phyloP scores from a whole-genome alignment of 306 rosid species.

The Rosa chinensis region DNA sequence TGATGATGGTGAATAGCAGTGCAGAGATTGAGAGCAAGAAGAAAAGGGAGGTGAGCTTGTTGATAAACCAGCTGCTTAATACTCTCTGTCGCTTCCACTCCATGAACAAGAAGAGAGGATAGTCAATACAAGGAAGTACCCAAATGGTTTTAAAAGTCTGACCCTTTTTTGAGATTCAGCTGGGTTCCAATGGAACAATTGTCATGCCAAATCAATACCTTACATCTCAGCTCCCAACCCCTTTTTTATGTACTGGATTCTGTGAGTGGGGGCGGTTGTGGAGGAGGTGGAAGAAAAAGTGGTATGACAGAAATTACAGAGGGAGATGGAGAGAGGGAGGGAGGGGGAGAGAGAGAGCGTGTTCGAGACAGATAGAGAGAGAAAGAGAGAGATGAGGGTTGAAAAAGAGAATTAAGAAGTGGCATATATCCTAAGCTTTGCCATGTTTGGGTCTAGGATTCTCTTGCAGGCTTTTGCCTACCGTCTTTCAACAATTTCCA shows the following conservation, averaged over 20 bases:
- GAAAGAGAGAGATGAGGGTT: constrained; percentile 5
- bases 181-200: constrained; percentile 1
- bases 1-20: constrained; percentile 35
- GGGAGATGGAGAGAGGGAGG: neutral
- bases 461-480: constrained; percentile 65
- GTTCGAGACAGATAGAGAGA: neutral
- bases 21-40: constrained; percentile 47
- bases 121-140: neutral
- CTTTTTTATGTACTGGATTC: constrained; percentile 2
- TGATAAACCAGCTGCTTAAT: constrained; percentile 18
- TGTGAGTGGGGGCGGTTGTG: constrained; percentile 22
- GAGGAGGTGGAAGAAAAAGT: constrained; percentile 13
- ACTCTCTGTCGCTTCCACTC: constrained; percentile 58
- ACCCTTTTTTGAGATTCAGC: neutral
- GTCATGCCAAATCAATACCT: constrained; percentile 15
- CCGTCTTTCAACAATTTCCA: constrained; percentile 47
- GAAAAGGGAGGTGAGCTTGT: constrained; percentile 31
- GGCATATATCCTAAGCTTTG: constrained; percentile 52
- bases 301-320: constrained; percentile 21
- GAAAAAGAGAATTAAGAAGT: neutral
- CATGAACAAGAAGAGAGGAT: constrained; percentile 41
- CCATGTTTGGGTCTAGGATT: constrained; percentile 70
- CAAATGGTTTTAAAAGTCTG: constrained; percentile 15
- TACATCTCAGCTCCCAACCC: constrained; percentile 25
- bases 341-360: neutral